Conservation (phyloP, 257 asterid genomes). For the Nyctanthes arbortristis region DNA sequence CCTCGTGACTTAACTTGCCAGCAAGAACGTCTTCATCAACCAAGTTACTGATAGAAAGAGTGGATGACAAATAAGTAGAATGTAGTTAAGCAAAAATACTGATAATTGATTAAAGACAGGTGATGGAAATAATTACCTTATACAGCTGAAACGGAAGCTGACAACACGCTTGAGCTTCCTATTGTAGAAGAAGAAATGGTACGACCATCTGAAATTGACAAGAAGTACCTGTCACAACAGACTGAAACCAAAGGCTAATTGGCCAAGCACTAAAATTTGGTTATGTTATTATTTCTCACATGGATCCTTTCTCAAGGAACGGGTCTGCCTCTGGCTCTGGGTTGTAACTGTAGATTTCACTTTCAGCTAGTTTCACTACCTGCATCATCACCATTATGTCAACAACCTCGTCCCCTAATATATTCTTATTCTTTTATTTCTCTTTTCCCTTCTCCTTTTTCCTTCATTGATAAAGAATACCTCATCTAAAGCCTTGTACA, state of each 20-base stretch:
- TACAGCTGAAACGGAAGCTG: conserved; percentile 86
- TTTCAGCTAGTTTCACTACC: conserved; percentile 87
- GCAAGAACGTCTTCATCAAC: conserved; percentile 42
- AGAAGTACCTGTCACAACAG: conserved; percentile 13
- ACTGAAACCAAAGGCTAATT: conserved; percentile 13
- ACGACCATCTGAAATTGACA: conserved; percentile 73
- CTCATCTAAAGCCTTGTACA: conserved; percentile 93
- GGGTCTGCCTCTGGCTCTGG: conserved; percentile 94
- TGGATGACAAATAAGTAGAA: conserved; percentile 11
- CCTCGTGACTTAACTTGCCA: conserved; percentile 42
- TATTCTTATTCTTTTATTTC: neutral
- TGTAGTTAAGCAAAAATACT: neutral
- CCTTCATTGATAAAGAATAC: conserved; percentile 38
- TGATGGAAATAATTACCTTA: conserved; percentile 54
- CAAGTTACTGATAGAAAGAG: conserved; percentile 57
- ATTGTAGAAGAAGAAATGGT: conserved; percentile 95
- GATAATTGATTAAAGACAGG: neutral
- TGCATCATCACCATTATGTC: conserved; percentile 32
- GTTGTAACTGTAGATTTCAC: conserved; percentile 88
- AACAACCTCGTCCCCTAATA: neutral
- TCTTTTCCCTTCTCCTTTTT: no score
- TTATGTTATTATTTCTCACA: conserved; percentile 44
- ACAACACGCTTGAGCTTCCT: conserved; percentile 86
- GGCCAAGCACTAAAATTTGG: conserved; percentile 1
- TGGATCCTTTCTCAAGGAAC: conserved; percentile 79